A percentile compares a stretch with the other conserved stretches of the same genome.
Evolutionary conservation across 331 rosid species (phyloP).

Genomic region (Pyracantha coccinea): DNA sequence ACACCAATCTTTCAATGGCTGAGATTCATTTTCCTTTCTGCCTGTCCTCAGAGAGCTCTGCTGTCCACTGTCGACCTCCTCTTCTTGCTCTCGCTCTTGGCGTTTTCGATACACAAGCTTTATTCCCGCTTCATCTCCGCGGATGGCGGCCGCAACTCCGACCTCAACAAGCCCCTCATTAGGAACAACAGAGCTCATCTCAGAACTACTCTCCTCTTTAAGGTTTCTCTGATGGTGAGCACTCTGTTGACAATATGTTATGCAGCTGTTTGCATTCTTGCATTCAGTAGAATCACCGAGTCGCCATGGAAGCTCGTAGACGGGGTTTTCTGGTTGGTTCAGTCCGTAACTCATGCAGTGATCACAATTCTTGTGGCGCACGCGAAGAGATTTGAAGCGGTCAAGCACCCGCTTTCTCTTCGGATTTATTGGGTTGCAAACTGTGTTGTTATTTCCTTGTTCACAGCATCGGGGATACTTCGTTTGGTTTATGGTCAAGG

Average conservation of each 20-base stretch:
- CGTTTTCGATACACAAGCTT: constrained; percentile 49
- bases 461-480: constrained; percentile 46
- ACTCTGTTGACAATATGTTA: constrained; percentile 37
- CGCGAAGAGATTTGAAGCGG: constrained; percentile 50
- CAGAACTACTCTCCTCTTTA: constrained; percentile 37
- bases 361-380: constrained; percentile 50
- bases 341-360: constrained; percentile 50
- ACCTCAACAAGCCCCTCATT: constrained; percentile 48
- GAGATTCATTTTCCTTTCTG: constrained; percentile 67
- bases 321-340: constrained; percentile 65
- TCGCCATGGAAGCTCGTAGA: constrained; percentile 42
- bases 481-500: constrained; percentile 35
- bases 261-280: constrained; percentile 32
- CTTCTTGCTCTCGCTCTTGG: constrained; percentile 40
- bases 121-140: constrained; percentile 39
- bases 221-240: constrained; percentile 39
- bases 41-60: constrained; percentile 83
- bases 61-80: constrained; percentile 40
- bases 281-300: constrained; percentile 23
- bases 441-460: constrained; percentile 38
- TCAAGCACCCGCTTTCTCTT: constrained; percentile 56
- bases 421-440: constrained; percentile 58
- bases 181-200: constrained; percentile 7
- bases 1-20: constrained; percentile 49
- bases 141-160: constrained; percentile 5